A percentile compares a stretch with the other conserved stretches of the same genome.
Conservation (phyloP, 805 yeast genomes). For the Ogataea sp. region DNA sequence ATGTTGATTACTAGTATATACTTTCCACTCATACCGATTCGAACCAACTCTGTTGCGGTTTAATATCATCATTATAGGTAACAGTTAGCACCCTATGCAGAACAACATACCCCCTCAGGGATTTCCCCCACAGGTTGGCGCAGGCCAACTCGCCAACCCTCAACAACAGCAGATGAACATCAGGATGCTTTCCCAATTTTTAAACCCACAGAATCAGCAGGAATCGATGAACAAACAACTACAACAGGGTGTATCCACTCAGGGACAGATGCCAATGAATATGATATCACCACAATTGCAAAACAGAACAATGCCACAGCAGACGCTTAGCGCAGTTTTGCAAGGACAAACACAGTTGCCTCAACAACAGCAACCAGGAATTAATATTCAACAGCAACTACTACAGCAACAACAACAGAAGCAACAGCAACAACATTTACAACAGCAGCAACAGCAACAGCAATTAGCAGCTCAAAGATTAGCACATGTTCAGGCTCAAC, state of each 20-base stretch:
- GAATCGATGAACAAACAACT: conserved; percentile 5
- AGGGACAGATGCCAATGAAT: conserved; percentile 14
- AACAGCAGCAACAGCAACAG: conserved; percentile 14
- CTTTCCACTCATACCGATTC: no score
- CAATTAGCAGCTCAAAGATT: conserved; percentile 10
- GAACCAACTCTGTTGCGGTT: no score
- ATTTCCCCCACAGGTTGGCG: no score
- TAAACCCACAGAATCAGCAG: conserved; percentile 4
- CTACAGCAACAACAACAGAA: conserved; percentile 9
- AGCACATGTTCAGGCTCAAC: conserved; percentile 4
- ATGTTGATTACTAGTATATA: no score
- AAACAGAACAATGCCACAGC: conserved; percentile 23
- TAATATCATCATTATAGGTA: conserved; percentile 10
- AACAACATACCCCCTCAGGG: conserved; percentile 2
- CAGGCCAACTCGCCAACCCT: no score
- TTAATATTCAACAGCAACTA: conserved; percentile 9
- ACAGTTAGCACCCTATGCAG: conserved; percentile 8
- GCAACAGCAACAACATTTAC: conserved; percentile 11
- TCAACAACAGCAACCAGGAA: conserved; percentile 10
- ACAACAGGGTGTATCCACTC: neutral
- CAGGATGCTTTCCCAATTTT: neutral
- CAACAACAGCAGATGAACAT: neutral
- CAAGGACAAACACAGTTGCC: conserved; percentile 6
- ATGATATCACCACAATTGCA: conserved; percentile 28
- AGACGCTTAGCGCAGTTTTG: conserved; percentile 17